Conservation (phyloP, 768 basidiomycete species). For the Serendipita vermifera region DNA sequence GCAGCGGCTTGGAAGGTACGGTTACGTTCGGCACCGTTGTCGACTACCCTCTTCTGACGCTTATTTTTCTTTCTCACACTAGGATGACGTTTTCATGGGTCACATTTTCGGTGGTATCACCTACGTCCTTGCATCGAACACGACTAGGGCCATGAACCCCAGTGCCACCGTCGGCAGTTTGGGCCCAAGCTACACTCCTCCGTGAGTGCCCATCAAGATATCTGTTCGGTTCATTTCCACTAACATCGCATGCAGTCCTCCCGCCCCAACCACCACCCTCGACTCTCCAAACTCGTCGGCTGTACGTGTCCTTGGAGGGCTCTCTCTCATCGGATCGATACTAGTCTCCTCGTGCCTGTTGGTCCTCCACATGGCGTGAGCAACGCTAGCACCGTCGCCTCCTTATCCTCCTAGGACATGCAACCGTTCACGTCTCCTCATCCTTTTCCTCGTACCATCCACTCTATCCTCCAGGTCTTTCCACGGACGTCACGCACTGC, state of each 20-base stretch:
- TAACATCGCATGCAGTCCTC: no score
- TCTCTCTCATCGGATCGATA: not conserved
- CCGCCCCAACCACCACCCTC: no score
- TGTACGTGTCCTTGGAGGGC: not conserved
- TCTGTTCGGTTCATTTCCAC: no score
- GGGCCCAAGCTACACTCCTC: not conserved
- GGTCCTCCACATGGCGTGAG: no score
- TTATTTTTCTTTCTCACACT: conserved; percentile 12
- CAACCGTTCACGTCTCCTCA: no score
- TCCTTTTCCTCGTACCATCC: no score
- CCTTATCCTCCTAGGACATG: no score
- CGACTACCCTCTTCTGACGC: not conserved
- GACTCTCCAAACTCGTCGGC: not conserved
- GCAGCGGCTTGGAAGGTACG: conserved; percentile 65
- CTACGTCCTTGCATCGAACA: conserved; percentile 59
- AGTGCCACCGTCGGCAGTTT: conserved; percentile 45
- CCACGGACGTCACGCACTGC: no score
- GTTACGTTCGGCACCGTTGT: conserved; percentile 2
- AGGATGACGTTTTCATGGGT: conserved; percentile 55
- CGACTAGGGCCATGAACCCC: conserved; percentile 53
- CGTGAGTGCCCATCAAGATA: not conserved
- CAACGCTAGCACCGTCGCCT: no score
- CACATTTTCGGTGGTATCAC: conserved; percentile 65
- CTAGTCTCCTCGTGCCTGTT: not conserved
- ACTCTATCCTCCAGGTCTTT: no score